Evolutionary conservation across 2,329 filamentous ascomycete species (phyloP), one percentile per base, ranked within the genome.

Genomic region (Fusarium chuoi): DNA sequence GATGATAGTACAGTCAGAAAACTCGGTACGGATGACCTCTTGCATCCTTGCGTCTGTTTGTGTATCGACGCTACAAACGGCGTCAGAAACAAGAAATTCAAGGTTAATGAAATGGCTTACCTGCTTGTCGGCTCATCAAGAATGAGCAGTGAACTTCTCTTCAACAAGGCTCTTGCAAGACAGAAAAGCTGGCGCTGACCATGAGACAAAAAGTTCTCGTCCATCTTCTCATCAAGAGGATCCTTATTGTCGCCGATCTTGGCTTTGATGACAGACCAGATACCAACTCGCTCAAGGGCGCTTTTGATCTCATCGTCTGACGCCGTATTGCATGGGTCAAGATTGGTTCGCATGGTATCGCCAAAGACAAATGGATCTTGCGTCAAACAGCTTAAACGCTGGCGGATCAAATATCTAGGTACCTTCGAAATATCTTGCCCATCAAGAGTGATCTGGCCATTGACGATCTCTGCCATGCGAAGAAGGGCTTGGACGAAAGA

Each of bases 331-430:
- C 79, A 75, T 0, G 88, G 87, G 66, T 89, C 87, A 1, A 86
- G 79, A 52, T 90, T 90, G n/a, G 82, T 80, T 2, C 86, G 83
- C 1, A 90, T 79, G 0, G 81, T 86, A 22, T 86, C 86, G 4
- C 83, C 82, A 30, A 89, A 82, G 24, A 88, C 82, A 61, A 89
- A 84, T 0, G 86, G 83, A 39, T 89, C 88, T 78, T 90, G 88
- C 1, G 88, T 86, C 24, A 89, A 77, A 13, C 83, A 84, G 45
- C 85, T 85, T 15, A 89, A 77, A 9, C 72, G 74, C 17, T 79
- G 69, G 14, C 81, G 81, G 26, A 82, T 64, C 30, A 77, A 20
- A 8, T 74, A 60, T 12, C 79, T 75, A 1, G 81, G 78, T 8
- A 82, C 26, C 7, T 10, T 67, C 6, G 76, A 67, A 2, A 81